Percentiles rank a stretch among this genome's conserved stretches.
These are phyloP conservation scores for Halophytophthora batemanensis DNA, from an alignment of 352 stramenopile species.

Conservation along the genomic window DNA sequence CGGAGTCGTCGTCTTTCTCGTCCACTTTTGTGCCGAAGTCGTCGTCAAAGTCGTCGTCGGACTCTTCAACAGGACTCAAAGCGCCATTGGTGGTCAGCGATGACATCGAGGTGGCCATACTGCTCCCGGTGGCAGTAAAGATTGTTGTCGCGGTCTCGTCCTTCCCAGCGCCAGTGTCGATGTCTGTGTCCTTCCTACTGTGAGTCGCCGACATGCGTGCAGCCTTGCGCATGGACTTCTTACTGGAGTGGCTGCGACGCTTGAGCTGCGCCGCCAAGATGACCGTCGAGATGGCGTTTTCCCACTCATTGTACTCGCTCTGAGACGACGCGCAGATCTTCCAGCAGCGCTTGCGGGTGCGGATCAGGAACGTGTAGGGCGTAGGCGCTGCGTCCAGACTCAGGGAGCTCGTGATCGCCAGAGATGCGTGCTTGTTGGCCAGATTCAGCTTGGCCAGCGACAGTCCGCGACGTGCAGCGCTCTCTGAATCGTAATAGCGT, in stretches of 20 bases:
- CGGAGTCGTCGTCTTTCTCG: constrained; percentile 32
- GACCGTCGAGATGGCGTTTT: constrained; percentile 69
- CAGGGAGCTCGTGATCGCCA: constrained; percentile 60
- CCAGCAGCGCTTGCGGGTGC: constrained; percentile 60
- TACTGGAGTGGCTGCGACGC: constrained; percentile 29
- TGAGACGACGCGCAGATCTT: constrained; percentile 62
- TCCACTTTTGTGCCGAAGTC: constrained; percentile 40
- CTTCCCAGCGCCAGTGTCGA: constrained; percentile 16
- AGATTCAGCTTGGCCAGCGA: constrained; percentile 66
- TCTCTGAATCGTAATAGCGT: constrained; percentile 75
- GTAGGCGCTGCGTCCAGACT: constrained; percentile 58
- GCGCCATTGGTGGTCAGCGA: constrained; percentile 10
- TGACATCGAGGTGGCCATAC: constrained; percentile 13
- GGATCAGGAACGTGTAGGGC: constrained; percentile 66
- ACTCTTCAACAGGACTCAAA: constrained; percentile 26
- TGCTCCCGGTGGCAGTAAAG: constrained; percentile 8
- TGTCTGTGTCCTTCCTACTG: constrained; percentile 11
- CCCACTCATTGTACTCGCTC: constrained; percentile 63
- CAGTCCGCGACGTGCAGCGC: constrained; percentile 44
- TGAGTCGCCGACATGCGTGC: constrained; percentile 13
- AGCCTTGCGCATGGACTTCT: constrained; percentile 28
- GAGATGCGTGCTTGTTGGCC: constrained; percentile 53
- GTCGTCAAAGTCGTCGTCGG: constrained; percentile 36
- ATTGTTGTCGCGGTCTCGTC: constrained; percentile 2
- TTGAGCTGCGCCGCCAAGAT: constrained; percentile 60